Evolutionary conservation across 495 filamentous ascomycete species (phyloP), one percentile per base, ranked within the genome.

Genomic region (Neurospora sp.): DNA sequence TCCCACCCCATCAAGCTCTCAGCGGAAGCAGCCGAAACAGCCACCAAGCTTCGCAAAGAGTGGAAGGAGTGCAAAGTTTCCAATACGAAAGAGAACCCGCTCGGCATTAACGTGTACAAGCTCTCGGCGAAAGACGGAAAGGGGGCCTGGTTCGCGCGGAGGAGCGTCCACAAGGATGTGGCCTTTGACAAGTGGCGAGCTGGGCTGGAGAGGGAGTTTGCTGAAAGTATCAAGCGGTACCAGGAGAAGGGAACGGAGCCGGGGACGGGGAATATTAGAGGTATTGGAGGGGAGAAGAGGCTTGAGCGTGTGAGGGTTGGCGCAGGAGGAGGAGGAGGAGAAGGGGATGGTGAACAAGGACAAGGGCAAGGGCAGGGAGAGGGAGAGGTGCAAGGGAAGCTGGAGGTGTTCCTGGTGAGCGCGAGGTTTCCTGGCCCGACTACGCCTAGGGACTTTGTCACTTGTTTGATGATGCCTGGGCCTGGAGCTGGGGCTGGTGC

Each of bases 351-450:
- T 89, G 8, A 14, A 61, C 39, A 69, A 40, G 38, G 20, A 20
- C 40, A 38, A 38, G 12, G n/a, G 14, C 41, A 68, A 71, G 38
- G 14, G 40, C 40, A 40, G 9, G 39, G 39, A 14, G 10, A 40
- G 2, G 31, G 40, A 27, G 6, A 40, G 42, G 40, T 41, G 42
- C 10, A 18, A 69, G 59, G 37, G 2, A 22, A 45, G 59, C 27
- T 59, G 27, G 12, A 40, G 88, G 92, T 97, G 7, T 97, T 92
- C 75, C 90, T 94, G 76, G 86, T 97, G 0, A 93, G 91, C 4
- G 94, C 94, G 3, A 91, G 94, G 82, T 98, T 98, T 78, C 94
- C 94, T 0, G 92, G 92, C 6, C 95, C 95, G 22, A 94, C 93
- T 1, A 88, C 94, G 10, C 90, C 95, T 37, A 85, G 95, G 77